Percentiles rank a stretch among this genome's conserved stretches.
These are phyloP conservation scores for Vicia villosa DNA, from an alignment of 306 rosid genomes.

Conservation along the genomic window DNA sequence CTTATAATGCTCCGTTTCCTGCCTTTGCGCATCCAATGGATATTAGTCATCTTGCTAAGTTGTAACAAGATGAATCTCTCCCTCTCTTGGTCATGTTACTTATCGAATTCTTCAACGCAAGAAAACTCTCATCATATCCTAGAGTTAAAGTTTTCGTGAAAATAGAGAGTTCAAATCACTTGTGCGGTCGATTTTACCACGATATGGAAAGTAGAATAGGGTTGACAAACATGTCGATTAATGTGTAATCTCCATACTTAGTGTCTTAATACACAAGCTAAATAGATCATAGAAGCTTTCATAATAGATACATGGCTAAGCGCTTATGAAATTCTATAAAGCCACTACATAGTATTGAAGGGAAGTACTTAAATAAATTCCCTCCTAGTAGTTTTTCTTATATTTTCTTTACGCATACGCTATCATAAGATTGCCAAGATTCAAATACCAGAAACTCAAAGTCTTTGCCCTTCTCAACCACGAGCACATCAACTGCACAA, in stretches of 20 bases:
- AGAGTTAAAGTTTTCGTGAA: no score
- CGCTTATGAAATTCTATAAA: constrained; percentile 31
- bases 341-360: constrained; percentile 27
- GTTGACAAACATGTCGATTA: neutral
- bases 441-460: constrained; percentile 30
- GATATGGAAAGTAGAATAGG: neutral
- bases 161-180: no score
- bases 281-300: constrained; percentile 29
- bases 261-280: constrained; percentile 8
- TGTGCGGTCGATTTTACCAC: no score
- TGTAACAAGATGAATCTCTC: neutral
- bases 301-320: neutral
- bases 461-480: constrained; percentile 20
- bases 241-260: constrained; percentile 16
- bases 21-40: constrained; percentile 36
- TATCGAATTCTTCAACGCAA: neutral
- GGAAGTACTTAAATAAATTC: constrained; percentile 7
- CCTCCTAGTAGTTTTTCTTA: constrained; percentile 31
- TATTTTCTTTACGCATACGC: constrained; percentile 9
- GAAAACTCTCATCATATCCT: neutral
- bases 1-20: constrained; percentile 28
- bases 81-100: neutral
- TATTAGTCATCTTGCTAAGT: constrained; percentile 36
- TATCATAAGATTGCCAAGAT: constrained; percentile 9
- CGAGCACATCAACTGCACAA: constrained; percentile 40